Conservation (phyloP, 306 rosid genomes). For the Sicyos baderoa region DNA sequence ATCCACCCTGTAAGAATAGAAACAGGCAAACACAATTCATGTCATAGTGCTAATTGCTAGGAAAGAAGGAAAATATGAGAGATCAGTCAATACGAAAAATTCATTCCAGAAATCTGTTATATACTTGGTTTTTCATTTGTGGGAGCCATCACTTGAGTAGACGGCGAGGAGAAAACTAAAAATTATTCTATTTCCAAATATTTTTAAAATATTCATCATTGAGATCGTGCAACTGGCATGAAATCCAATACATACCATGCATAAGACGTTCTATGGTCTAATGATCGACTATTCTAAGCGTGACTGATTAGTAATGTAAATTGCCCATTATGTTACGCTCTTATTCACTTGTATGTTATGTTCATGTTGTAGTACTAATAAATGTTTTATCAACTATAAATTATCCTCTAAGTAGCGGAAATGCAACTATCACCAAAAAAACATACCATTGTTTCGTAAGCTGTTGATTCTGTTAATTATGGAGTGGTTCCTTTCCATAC, state of each 20-base stretch:
- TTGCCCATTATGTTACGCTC: neutral
- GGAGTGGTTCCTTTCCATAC: constrained; percentile 50
- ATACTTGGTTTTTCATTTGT: neutral
- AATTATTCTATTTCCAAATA: neutral
- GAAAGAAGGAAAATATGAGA: neutral
- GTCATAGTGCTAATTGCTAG: constrained; percentile 6
- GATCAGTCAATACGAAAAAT: neutral
- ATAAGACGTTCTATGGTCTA: neutral
- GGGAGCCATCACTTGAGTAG: neutral
- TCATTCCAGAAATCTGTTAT: neutral
- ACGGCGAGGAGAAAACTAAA: neutral
- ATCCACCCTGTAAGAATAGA: constrained; percentile 75
- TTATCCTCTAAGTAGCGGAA: neutral
- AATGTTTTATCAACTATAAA: neutral
- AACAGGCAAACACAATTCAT: constrained; percentile 20
- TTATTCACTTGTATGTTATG: neutral
- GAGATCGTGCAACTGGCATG: neutral
- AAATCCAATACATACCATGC: constrained; percentile 7
- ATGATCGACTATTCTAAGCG: neutral
- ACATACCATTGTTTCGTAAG: constrained; percentile 51
- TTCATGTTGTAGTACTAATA: neutral
- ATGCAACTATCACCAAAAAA: constrained; percentile 11
- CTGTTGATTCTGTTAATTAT: constrained; percentile 44
- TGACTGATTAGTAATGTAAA: neutral
- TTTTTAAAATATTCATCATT: neutral